Evolutionary conservation across 1,139 yeast species (phyloP), one percentile per base, ranked within the genome.

Genomic region (Magnusiomyces tetraspermus): DNA sequence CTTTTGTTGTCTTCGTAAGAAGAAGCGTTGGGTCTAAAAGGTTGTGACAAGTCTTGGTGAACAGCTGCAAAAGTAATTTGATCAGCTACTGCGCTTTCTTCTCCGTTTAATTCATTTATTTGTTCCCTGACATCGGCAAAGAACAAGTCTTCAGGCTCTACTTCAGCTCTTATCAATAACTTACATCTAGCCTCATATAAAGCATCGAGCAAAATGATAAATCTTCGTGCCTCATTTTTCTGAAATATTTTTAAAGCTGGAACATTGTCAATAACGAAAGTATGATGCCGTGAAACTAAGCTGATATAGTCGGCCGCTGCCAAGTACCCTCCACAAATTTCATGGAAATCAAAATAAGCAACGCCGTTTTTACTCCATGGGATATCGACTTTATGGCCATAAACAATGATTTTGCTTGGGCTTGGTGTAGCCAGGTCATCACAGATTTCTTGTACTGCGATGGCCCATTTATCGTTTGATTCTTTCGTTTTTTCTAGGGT

Each of bases 241-340:
- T 75, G 77, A 51, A 70, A 75, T 3, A 78, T 65, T 1, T 80
- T 77, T 67, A 83, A 67, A 2, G 78, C 71, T 0, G 90, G 90
- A 1, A 83, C 81, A 53, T 79, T 70, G 55, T 82, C 85, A 31
- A 84, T 61, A 5, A 83, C 71, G 30, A 84, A 68, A 0, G 82
- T 77, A 41, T 73, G 77, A 63, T 70, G 83, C 26, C 72, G 71
- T 0, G 87, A 78, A 0, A 89, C 83, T 41, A 83, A 63, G 0
- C 87, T 78, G 48, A 84, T 82, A 61, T 82, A 83, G 61, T 84
- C 90, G 1, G 85, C 82, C 0, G 87, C 77, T 0, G 86, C 83
- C 57, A 73, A 76, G 8, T 79, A 67, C 2, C 80, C 80, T 50
- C 72, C 75, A 60, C 88, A 82, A n/a, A 83, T 72, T 48, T 80